Percentiles rank a stretch among this genome's conserved stretches.
These are phyloP conservation scores for Abrus precatorius DNA, from an alignment of 306 rosid species.

Conservation along the genomic window DNA sequence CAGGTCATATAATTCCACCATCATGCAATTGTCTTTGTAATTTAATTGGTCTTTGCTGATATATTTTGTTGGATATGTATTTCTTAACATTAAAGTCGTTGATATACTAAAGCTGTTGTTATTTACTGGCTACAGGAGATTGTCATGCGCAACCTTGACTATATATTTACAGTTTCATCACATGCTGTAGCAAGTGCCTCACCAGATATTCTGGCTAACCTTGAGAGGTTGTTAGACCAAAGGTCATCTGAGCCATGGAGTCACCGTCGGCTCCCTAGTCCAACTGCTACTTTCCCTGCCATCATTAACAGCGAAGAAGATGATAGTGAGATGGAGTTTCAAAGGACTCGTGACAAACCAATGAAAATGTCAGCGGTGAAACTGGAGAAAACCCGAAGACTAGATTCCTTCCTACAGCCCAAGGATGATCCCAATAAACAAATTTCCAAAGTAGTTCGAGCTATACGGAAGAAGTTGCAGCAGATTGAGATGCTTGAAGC, in stretches of 20 bases:
- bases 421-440: constrained; percentile 62
- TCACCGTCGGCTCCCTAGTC: constrained; percentile 85
- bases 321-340: constrained; percentile 69
- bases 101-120: constrained; percentile 35
- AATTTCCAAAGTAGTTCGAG: constrained; percentile 70
- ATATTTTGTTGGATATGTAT: constrained; percentile 3
- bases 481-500: constrained; percentile 96
- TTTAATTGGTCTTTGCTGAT: constrained; percentile 18
- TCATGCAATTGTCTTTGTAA: constrained; percentile 29
- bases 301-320: constrained; percentile 88
- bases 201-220: constrained; percentile 75
- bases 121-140: constrained; percentile 72
- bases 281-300: constrained; percentile 91
- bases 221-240: constrained; percentile 75
- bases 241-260: constrained; percentile 94
- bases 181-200: constrained; percentile 76
- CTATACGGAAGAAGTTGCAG: constrained; percentile 91
- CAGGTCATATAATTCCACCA: constrained; percentile 3
- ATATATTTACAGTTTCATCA: constrained; percentile 74
- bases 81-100: constrained; percentile 27
- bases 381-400: constrained; percentile 59
- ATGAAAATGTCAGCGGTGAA: constrained; percentile 48
- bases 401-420: constrained; percentile 76
- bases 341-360: constrained; percentile 64
- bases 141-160: constrained; percentile 88